Base-by-base conservation (phyloP, 2,329 filamentous ascomycete species). In the Sporothrix pallida region DNA sequence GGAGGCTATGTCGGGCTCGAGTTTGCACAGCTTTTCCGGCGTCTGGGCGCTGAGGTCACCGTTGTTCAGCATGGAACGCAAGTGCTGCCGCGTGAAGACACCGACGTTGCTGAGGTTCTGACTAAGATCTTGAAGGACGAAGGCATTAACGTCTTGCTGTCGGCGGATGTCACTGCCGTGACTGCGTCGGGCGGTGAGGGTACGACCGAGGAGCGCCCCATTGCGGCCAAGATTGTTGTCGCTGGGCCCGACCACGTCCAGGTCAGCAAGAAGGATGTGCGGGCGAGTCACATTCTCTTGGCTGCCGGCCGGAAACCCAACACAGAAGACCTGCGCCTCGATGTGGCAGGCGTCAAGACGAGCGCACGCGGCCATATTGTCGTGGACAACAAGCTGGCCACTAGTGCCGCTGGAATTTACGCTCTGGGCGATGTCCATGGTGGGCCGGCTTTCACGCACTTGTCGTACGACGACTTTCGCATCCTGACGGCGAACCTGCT, bases 401-500 rank as follows among this genome's bases (percentile, higher is more conserved):
- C 86, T 0, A 81, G 79, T 23, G 81, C 80, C 0, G 75, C 80
- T 0, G 81, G 80, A 58, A 79, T 88, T 23, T 88, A 84, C 76
- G 86, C 84, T 0, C 76, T 88, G 1, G 87, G 87, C 48, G 86
- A 88, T 75, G 83, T 85, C 68, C 86, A 87, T 72, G 86, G 86
- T 62, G 83, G 83, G 0, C 84, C 86, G 7, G 85, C 85, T 15
- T 88, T 88, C 78, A 88, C 87, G 1, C 87, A 88, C 79, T 83
- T 88, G 75, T 86, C 85, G 3, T 88, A 87, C 79, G 86, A 88
- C 78, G 86, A 88, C 79, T 87, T 83, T 77, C 85, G 87, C 72
- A 84, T 89, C 78, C 76, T 88, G 63, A 81, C 83, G 31, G 79
- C 81, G 74, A 87, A 86, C 74, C 76, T 87, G 65, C 76, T 86